Evolutionary conservation across 2,329 filamentous ascomycete species (phyloP).

Genomic region (Cercospora citrullina): DNA sequence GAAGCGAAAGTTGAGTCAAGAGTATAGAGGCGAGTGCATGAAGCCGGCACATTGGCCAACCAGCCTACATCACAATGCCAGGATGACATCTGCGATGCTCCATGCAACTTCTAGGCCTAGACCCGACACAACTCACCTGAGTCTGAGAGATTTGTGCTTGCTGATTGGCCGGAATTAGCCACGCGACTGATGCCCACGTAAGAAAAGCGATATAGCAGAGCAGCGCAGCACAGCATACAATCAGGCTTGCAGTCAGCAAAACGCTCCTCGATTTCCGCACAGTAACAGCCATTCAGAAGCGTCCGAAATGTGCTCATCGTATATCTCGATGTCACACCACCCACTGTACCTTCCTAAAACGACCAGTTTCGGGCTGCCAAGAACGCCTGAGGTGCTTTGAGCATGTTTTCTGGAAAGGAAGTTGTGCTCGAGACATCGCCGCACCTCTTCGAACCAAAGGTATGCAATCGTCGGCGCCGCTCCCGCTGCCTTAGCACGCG

Average conservation of each 20-base stretch:
- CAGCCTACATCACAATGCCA: not conserved
- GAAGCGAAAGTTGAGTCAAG: not conserved
- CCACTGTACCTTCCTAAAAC: not conserved
- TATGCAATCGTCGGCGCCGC: not conserved
- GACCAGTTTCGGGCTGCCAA: slow-evolving; percentile 1
- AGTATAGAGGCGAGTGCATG: not conserved
- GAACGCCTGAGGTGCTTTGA: slow-evolving; percentile 5
- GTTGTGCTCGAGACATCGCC: not conserved
- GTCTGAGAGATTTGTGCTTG: not conserved
- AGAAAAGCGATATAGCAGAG: not conserved
- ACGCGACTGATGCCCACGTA: not conserved
- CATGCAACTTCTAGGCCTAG: not conserved
- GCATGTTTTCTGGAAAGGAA: slow-evolving; percentile 1
- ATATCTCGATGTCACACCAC: not conserved
- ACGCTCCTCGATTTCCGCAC: not conserved
- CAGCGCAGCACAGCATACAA: not conserved
- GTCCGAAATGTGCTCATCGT: not conserved
- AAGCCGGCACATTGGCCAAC: not conserved
- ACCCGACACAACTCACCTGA: not conserved
- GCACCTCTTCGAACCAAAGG: not conserved
- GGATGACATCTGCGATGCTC: not conserved
- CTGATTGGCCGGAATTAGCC: not conserved
- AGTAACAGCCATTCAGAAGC: not conserved
- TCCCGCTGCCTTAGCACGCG: not conserved
- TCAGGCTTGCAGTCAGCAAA: not conserved